Evolutionary conservation across 345 rosid genomes (phyloP), one percentile per base, ranked within the genome.

Genomic region (Salix purpurea): DNA sequence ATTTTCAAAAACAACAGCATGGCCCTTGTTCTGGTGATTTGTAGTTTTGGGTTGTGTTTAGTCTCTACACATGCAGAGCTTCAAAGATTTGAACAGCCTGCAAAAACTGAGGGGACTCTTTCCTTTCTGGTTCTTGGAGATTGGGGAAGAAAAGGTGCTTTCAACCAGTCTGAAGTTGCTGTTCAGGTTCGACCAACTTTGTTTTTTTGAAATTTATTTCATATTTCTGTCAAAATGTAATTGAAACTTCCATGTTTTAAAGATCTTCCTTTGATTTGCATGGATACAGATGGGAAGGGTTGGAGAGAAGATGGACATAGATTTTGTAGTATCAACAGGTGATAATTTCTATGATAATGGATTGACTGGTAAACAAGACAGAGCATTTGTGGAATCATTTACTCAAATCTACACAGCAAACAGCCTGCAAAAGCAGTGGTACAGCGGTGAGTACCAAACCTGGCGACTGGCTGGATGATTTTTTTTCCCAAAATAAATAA

Each of bases 281-380:
- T 54, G 58, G 84, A 16, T n/a, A 21, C 66, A 93, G 97, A 94
- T 94, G 98, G 94, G 97, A 71, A 83, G 73, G 76, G 66, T 90
- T 61, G 96, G 94, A 39, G 90, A 88, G 64, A 79, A 91, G 69
- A 72, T 90, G 2, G 79, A 79, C 70, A 81, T 90, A 50, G 91
- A 91, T 80, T 94, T 94, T 74, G 96, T 94, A 24, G 86, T 94
- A 4, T 92, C 97, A 4, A 94, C 96, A 1, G 97, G 98, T 48
- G 97, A 94, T 73, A 94, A 94, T 72, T 94, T 94, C 76, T 94
- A 94, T 58, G 98, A 94, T 50, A 78, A 94, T 75, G 98, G 96
- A 48, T 68, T 92, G 56, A 80, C 76, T 1, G 82, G 85, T 34
- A 89, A 74, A 54, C 28, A 84, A 48, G 97, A 93, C 69, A 65